These are phyloP conservation scores for Uncinocarpus reesii DNA, from an alignment of 2,329 filamentous ascomycete genomes.

Conservation along the genomic window DNA sequence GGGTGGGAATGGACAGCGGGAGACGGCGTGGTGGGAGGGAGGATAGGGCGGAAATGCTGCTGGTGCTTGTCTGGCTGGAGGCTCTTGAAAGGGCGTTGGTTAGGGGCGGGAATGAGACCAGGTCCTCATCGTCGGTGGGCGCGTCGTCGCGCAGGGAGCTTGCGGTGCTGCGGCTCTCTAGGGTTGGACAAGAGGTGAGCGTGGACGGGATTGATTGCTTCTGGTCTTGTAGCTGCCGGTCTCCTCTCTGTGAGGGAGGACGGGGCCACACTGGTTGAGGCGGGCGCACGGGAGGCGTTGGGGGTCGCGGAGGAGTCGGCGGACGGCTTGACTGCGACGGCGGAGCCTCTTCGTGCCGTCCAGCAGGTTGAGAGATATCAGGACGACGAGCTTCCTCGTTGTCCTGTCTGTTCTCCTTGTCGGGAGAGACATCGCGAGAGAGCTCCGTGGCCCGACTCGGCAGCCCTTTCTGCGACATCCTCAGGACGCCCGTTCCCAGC, in stretches of 20 bases:
- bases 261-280: conserved; percentile 16
- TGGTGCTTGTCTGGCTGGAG: conserved; percentile 27
- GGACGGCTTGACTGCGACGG: neutral
- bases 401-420: neutral
- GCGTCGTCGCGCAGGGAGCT: conserved; percentile 52
- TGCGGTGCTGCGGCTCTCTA: conserved; percentile 34
- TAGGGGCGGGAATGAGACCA: conserved; percentile 51
- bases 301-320: neutral
- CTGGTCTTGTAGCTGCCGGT: neutral
- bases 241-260: neutral
- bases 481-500: conserved; percentile 46
- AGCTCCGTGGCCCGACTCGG: conserved; percentile 5
- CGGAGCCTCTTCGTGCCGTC: neutral
- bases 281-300: conserved; percentile 12
- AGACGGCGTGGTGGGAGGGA: conserved; percentile 17
- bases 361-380: neutral
- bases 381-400: neutral
- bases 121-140: conserved; percentile 76
- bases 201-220: conserved; percentile 20
- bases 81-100: conserved; percentile 22
- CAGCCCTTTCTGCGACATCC: conserved; percentile 19
- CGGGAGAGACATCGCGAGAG: neutral
- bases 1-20: conserved; percentile 26
- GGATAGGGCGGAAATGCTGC: conserved; percentile 17
- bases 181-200: neutral